Base-by-base conservation (phyloP, 768 basidiomycete species). In the Kwoniella botswanensis region DNA sequence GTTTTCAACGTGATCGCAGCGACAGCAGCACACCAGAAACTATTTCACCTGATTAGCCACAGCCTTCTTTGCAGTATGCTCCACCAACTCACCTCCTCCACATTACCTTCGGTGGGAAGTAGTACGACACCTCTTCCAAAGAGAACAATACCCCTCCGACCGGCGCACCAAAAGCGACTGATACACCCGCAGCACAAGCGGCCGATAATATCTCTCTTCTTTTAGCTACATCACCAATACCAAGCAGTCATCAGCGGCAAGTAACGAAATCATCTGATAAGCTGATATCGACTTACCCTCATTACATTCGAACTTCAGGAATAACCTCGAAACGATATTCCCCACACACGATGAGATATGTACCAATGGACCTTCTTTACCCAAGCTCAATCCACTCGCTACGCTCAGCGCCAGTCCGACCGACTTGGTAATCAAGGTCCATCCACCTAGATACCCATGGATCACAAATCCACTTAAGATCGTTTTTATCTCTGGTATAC, bases 81-180 rank as follows among this genome's bases (percentile, higher is more conserved):
- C n/a, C 3, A 54, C 7, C 35, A 63, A 72, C 83, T 58, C 78
- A 93, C 93, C 92, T 92, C 86, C 94, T 86, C 93, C 93, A 96
- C 93, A 98, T 94, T 86, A 81, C 79, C 86, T 97, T 97, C 0
- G 95, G 91, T 13, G 96, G 97, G 82, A 98, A 98, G 84, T 93
- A 98, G 82, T 96, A 96, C 4, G 92, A 93, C 6, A 96, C 94
- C 82, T 98, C 96, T 83, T 98, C 96, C 74, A 98, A 84, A 73
- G 93, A 79, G 73, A 84, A 85, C 2, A 85, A 72, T 1, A 83
- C 82, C 2, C 84, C 84, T 26, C 85, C 96, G 57, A 99, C 93
- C 0, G 97, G 97, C 0, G 96, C 95, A 57, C 96, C 96, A 79
- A 98, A 98, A 0, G 95, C 93, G 26, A 98, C 96, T 6, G 96